Percentiles rank a stretch among this genome's conserved stretches.
phyloP scores from a whole-genome alignment of 192 early-diverging fungal species.

The Geosiphon pyriformis region DNA sequence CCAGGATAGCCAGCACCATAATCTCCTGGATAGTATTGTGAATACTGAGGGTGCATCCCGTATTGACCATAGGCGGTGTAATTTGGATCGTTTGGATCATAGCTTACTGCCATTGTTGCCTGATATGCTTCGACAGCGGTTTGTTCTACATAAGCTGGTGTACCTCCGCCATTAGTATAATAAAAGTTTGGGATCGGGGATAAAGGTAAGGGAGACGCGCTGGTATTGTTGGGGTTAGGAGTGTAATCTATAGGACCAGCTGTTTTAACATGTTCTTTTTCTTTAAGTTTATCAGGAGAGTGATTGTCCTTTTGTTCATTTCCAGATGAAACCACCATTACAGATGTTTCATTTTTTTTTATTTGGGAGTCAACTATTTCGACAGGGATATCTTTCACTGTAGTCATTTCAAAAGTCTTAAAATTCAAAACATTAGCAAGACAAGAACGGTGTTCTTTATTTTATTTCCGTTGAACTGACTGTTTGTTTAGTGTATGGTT shows the following conservation, averaged over 20 bases:
- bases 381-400: not conserved
- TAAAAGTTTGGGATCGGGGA: constrained; percentile 20
- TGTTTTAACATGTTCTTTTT: constrained; percentile 19
- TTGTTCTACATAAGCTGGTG: constrained; percentile 27
- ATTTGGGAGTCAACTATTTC: not conserved
- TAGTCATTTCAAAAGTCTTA: not conserved
- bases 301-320: not conserved
- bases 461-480: not conserved
- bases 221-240: constrained; percentile 1
- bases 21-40: constrained; percentile 37
- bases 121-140: constrained; percentile 28
- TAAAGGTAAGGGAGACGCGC: constrained; percentile 3
- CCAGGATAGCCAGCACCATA: constrained; percentile 39
- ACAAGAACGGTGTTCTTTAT: not conserved
- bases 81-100: constrained; percentile 30
- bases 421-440: not conserved
- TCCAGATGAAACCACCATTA: not conserved
- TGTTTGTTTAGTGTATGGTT: not conserved
- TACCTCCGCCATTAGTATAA: constrained; percentile 18
- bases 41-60: constrained; percentile 38
- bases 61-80: constrained; percentile 29
- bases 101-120: constrained; percentile 27
- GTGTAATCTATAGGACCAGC: constrained; percentile 9
- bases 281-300: not conserved
- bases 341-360: not conserved